A percentile compares a stretch with the other conserved stretches of the same genome.
Conservation (phyloP, 2,329 filamentous ascomycete species). For the Fusarium bulbicola region DNA sequence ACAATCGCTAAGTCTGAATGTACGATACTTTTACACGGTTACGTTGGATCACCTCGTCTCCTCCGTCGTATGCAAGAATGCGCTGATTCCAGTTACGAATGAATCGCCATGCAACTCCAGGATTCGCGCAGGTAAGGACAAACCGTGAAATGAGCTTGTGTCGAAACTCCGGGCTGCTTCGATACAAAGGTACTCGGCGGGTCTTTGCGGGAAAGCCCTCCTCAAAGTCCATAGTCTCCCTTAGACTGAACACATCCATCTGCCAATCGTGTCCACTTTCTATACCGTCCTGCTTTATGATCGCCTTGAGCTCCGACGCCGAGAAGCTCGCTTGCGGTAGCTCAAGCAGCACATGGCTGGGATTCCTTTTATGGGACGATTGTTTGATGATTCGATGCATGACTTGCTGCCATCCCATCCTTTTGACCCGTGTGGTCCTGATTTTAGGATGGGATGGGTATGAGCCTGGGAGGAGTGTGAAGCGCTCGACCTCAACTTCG, state of each 20-base stretch:
- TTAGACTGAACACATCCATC: constrained; percentile 24
- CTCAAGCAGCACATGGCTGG: constrained; percentile 45
- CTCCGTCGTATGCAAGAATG: constrained; percentile 36
- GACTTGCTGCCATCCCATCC: constrained; percentile 40
- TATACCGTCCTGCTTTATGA: constrained; percentile 22
- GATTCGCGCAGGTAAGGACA: constrained; percentile 46
- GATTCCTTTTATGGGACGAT: constrained; percentile 38
- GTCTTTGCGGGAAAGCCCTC: background rate
- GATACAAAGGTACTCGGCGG: constrained; percentile 2
- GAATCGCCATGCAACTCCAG: constrained; percentile 50
- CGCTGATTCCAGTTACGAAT: constrained; percentile 54
- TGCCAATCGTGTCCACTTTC: constrained; percentile 24
- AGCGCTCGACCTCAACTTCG: constrained; percentile 39
- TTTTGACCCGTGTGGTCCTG: constrained; percentile 32
- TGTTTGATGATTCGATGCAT: constrained; percentile 35
- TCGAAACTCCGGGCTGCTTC: constrained; percentile 23
- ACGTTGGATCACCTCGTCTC: constrained; percentile 10
- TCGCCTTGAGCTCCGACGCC: constrained; percentile 19
- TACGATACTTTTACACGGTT: constrained; percentile 45
- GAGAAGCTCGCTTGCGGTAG: constrained; percentile 45
- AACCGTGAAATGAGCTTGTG: constrained; percentile 43
- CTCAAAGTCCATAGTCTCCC: constrained; percentile 1
- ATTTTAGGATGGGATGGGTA: constrained; percentile 17
- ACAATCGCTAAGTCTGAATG: constrained; percentile 46
- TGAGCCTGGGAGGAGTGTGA: constrained; percentile 44